Evolutionary conservation across 2,329 filamentous ascomycete species (phyloP).

Genomic region (Aspergillus sojae): DNA sequence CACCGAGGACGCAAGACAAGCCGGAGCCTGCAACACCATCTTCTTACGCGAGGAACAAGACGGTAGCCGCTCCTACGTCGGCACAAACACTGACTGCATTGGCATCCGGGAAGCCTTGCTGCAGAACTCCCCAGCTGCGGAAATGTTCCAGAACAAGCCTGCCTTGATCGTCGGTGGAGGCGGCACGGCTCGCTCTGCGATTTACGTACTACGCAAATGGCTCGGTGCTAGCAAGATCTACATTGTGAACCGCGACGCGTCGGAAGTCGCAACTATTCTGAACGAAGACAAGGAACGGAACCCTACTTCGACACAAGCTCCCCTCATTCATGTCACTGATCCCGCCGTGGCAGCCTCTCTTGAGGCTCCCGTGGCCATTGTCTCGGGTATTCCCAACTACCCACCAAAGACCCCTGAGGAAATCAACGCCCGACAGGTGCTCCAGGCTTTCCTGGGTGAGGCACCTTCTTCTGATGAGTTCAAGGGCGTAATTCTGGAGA

Average conservation of each 20-base stretch:
- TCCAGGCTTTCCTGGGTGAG: constrained; percentile 40
- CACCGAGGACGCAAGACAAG: constrained; percentile 70
- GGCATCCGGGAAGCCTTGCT: constrained; percentile 74
- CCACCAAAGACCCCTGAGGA: constrained; percentile 68
- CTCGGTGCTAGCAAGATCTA: constrained; percentile 71
- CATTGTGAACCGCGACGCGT: constrained; percentile 72
- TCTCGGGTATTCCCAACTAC: constrained; percentile 76
- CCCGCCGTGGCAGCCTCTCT: constrained; percentile 62
- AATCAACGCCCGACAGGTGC: constrained; percentile 59
- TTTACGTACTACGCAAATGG: constrained; percentile 73
- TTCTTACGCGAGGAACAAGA: constrained; percentile 57
- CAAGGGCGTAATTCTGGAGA: constrained; percentile 74
- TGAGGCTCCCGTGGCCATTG: constrained; percentile 65
- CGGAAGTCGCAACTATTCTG: constrained; percentile 69
- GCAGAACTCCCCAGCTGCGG: constrained; percentile 47
- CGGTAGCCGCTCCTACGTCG: constrained; percentile 61
- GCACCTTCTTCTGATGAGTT: constrained; percentile 24
- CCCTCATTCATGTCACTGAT: constrained; percentile 63
- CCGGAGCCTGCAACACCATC: constrained; percentile 80
- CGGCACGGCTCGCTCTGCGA: constrained; percentile 74
- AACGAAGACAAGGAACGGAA: constrained; percentile 64
- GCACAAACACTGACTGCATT: constrained; percentile 80
- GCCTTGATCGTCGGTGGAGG: constrained; percentile 77
- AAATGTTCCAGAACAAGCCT: constrained; percentile 54
- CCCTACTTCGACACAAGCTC: constrained; percentile 37